These are phyloP conservation scores for Nigrospora osmanthi DNA, from an alignment of 2,329 filamentous ascomycete genomes.

Conservation along the genomic window DNA sequence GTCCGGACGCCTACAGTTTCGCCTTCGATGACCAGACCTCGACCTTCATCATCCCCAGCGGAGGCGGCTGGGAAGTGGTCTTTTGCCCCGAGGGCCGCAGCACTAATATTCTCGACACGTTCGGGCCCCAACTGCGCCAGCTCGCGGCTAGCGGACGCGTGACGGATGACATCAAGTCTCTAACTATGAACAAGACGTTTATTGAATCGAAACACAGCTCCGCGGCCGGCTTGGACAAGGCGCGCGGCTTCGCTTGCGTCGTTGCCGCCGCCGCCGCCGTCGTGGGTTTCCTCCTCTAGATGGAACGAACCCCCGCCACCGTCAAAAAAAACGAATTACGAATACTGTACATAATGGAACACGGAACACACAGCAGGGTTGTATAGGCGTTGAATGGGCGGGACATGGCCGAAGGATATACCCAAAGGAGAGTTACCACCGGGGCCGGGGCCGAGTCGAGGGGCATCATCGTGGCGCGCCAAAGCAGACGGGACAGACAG, in stretches of 20 bases:
- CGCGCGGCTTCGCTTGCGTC: too few relatives aligned
- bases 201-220: slow-evolving; percentile 16
- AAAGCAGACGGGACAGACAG: too few relatives aligned
- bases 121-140: slow-evolving; percentile 39
- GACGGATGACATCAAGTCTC: slow-evolving; percentile 20
- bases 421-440: too few relatives aligned
- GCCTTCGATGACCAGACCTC: slow-evolving; percentile 53
- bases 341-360: not conserved
- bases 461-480: too few relatives aligned
- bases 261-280: not conserved
- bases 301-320: too few relatives aligned
- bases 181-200: slow-evolving; percentile 26
- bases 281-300: not conserved
- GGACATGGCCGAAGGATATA: too few relatives aligned
- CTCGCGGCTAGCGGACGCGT: slow-evolving; percentile 35
- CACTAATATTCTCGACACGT: slow-evolving; percentile 48
- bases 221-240: too few relatives aligned
- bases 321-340: too few relatives aligned
- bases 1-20: slow-evolving; percentile 79
- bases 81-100: slow-evolving; percentile 63
- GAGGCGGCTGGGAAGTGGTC: slow-evolving; percentile 70
- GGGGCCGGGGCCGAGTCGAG: too few relatives aligned
- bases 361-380: not conserved
- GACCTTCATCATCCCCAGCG: slow-evolving; percentile 55
- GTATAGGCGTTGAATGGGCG: not conserved